A percentile compares a stretch with the other conserved stretches of the same genome.
Conservation (phyloP, 2,329 filamentous ascomycete species). For the Dactylellina cionopaga region DNA sequence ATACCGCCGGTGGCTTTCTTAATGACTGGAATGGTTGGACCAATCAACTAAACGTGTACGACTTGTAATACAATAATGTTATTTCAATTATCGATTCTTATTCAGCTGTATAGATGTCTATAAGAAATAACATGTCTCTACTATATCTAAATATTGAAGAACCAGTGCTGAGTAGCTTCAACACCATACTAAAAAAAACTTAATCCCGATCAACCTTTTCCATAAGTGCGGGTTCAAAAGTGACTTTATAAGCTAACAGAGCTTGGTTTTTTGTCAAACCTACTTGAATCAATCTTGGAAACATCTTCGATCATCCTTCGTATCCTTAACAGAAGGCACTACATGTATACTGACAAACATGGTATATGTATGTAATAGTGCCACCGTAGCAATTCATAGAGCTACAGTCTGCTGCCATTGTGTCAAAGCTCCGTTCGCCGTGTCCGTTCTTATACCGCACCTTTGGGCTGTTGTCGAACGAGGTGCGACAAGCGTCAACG, state of each 20-base stretch:
- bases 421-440: not conserved
- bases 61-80: not conserved
- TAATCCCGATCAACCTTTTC: no score
- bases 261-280: no score
- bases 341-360: not conserved
- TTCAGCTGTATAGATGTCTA: no score
- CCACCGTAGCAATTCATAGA: not conserved
- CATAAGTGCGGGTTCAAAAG: no score
- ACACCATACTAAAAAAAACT: no score
- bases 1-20: slow-evolving; percentile 23
- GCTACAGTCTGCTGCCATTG: not conserved
- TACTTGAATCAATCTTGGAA: no score
- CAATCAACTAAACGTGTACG: not conserved
- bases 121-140: not conserved
- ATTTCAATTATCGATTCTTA: not conserved
- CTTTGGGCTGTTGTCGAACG: not conserved
- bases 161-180: no score
- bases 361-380: not conserved
- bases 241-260: no score
- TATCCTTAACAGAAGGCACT: not conserved
- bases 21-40: slow-evolving; percentile 10
- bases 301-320: no score
- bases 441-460: slow-evolving; percentile 4
- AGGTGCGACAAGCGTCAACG: not conserved
- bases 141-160: no score